Base-by-base conservation (phyloP, 441 rosid genomes). In the Pelargonium citronellum region DNA sequence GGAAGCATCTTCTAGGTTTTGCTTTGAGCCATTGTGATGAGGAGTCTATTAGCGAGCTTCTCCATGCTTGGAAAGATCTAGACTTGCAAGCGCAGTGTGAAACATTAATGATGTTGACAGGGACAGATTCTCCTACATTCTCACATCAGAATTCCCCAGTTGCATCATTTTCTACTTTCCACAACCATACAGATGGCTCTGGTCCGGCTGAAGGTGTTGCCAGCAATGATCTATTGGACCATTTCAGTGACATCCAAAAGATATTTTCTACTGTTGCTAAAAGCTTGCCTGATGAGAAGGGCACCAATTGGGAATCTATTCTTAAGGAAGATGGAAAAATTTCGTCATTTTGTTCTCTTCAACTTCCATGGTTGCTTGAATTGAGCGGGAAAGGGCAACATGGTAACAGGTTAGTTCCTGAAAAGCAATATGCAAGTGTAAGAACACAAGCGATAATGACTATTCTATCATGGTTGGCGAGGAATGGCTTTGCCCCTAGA, bases 1-100 rank as follows among this genome's bases (percentile, higher is more conserved):
- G 98, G 72, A 95, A 95, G 80, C 85, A 86, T 72, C 80, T 92
- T 19, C 75, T 95, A 70, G 98, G 98, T 72, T 95, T 95, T 79
- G 94, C 98, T 71, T 79, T 92, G 81, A 87, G 94, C 81, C 91
- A 95, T 77, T 95, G 97, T 75, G 98, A 95, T 71, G 92, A 87
- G 76, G 98, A 91, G 78, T 95, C 98, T 19, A 83, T 95, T 70
- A 83, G 90, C 13, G 99, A 95, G 88, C 81, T 95, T 81, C 88
- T 95, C 77, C 92, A 88, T 77, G 96, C 92, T 22, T 95, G 99
- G 99, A 95, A 92, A 81, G 98, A 92, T 79, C 86, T 95, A 71
- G 99, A 95, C 79, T 84, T 88, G 86, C 94, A 95, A 78, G 84
- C 86, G 67, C 96, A 89, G 74, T 85, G 93, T 76, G 94, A 91